A percentile compares a stretch with the other conserved stretches of the same genome.
phyloP scores from a whole-genome alignment of 2,329 filamentous ascomycete species.

The Neofusicoccum laricinum region DNA sequence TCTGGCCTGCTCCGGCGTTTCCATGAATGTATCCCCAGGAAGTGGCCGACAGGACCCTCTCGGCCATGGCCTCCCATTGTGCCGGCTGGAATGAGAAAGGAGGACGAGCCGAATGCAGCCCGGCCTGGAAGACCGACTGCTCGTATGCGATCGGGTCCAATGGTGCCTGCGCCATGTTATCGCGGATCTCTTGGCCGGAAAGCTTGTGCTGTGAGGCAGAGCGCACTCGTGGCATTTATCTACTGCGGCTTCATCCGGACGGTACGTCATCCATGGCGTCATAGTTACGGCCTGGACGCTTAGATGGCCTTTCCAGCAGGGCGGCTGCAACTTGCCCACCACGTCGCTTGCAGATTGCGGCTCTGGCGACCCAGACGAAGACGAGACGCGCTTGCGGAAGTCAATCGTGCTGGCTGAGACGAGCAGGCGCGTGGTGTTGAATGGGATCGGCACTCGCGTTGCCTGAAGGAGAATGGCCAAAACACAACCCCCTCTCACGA shows the following conservation, averaged over 20 bases:
- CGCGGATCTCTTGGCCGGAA: neutral
- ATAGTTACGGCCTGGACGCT: neutral
- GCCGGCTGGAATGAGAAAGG: conserved; percentile 32
- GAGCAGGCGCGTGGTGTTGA: neutral
- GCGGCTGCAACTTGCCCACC: neutral
- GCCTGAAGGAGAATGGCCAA: neutral
- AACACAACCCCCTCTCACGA: neutral
- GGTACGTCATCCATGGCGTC: conserved; percentile 6
- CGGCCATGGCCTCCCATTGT: conserved; percentile 27
- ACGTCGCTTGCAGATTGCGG: neutral
- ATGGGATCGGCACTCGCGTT: neutral
- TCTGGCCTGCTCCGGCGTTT: conserved; percentile 32
- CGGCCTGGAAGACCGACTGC: conserved; percentile 29
- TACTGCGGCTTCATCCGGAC: neutral
- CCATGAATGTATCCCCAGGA: conserved; percentile 35
- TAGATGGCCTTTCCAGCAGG: neutral
- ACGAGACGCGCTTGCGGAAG: neutral
- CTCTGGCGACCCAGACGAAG: neutral
- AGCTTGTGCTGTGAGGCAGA: neutral
- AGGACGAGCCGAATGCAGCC: conserved; percentile 32
- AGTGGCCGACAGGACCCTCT: conserved; percentile 27
- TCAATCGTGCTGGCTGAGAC: neutral
- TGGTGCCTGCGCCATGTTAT: neutral
- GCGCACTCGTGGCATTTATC: neutral
- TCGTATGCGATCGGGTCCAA: conserved; percentile 24